Base-by-base conservation (phyloP, 176 grass and related monocot species). In the Musa troglodytarum region DNA sequence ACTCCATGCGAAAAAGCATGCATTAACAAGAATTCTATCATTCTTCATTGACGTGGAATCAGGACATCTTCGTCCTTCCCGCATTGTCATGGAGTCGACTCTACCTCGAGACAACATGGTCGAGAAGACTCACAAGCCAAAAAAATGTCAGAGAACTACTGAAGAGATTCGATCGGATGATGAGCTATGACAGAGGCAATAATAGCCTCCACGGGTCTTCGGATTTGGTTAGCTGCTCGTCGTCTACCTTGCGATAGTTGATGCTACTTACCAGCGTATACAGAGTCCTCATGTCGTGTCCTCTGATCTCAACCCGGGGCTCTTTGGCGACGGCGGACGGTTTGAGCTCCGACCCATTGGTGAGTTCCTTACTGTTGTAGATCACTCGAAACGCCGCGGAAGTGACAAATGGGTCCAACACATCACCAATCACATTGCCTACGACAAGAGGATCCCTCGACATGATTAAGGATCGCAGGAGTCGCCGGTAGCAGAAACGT, bases 401-500 rank as follows among this genome's bases (percentile, higher is more conserved):
- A 7, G 82, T 77, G 69, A 79, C 22, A 66, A 96, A 96, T 3
- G 81, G 85, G 71, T 96, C 90, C 77, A 96, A 82, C 63, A 96
- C 87, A 76, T 96, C 93, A 23, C 89, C 93, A 9, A 96, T 80
- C 23, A 96, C 88, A 73, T 87, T 85, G 4, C 93, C 90, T 0
- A 96, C 77, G 23, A 92, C 87, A 43, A 96, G 72, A 1, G 93
- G 90, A 85, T 96, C 93, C 85, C 87, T 92, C 19, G 89, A 90
- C 92, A 92, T 92, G 72, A 65, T 90, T 54, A 80, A 56, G 34
- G 34, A 43, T 6, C 6, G 34, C 34, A 43, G 34, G 34, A 43
- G 34, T 6, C 4, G 6, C 34, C 6, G 34, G 34, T 6, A 6
- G 4, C 34, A 43, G 34, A 6, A 43, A 43, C 34, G 34, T 43